Evolutionary conservation across 2,329 filamentous ascomycete genomes (phyloP), one percentile per base, ranked within the genome.

Genomic region (Fusarium haematococcum): DNA sequence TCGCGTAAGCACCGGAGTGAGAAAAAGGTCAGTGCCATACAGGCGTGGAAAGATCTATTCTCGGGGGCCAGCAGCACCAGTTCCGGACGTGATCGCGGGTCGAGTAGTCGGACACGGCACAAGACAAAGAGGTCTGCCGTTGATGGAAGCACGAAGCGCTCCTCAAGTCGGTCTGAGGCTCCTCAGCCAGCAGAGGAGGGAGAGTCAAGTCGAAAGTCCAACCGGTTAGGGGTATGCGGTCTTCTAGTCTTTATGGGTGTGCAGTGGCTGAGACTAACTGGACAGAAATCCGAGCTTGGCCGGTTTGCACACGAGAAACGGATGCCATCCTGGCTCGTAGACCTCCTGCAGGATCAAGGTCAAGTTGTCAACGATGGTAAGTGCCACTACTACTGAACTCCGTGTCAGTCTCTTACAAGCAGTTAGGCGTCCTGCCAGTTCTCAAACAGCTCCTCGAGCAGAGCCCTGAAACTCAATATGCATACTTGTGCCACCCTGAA

Each of bases 401-500:
- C 14, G n/a, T 14, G 14, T 73, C 81, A 18, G 14, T 7, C 58
- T 27, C 70, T 74, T 10, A 71, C 30, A 20, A 5, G 58, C 82
- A 80, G 1, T 69, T 77, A 81, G 88, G 88, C 14, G 84, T 95
- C 11, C 86, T 95, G 63, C 88, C 90, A 0, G 88, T 92, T 2
- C 84, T 96, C 25, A 83, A 86, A 23, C 88, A 89, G 70, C 85
- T 95, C 13, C 89, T 94, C 50, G 87, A 92, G 45, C 87, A 92
- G 65, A 94, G 93, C 77, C 58, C 71, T 0, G 74, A 75, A 6
- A 93, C 94, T 1, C 86, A 89, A 63, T 90, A 90, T 73, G 94
- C 94, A 7, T 98, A 95, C 78, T 86, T 98, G 37, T 98, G 95
- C 81, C 91, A 95, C 78, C 89, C 92, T 1, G 86, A 87, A 57